Percentiles rank a stretch among this genome's conserved stretches.
Evolutionary conservation across 345 rosid species (phyloP).

Genomic region (Camelina neglecta): DNA sequence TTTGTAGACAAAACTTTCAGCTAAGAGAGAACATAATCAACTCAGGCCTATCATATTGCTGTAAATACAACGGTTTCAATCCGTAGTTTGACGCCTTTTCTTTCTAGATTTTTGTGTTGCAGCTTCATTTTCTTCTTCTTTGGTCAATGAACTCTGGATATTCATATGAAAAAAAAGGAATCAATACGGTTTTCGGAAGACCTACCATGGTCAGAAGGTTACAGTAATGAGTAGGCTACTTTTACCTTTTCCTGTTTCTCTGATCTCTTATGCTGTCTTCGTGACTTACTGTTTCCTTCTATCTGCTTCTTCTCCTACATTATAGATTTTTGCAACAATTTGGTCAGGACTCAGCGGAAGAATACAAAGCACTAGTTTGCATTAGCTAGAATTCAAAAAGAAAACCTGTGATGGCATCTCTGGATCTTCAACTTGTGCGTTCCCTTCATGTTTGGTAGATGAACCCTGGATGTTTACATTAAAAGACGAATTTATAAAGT

Average conservation of each 20-base stretch:
- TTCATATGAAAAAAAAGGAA: not conserved
- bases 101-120: constrained; percentile 23
- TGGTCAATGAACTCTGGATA: constrained; percentile 32
- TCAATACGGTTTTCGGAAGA: constrained; percentile 14
- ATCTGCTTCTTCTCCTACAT: constrained; percentile 37
- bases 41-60: too few species aligned
- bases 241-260: constrained; percentile 41
- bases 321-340: not conserved
- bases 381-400: not conserved
- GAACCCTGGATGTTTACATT: constrained; percentile 15
- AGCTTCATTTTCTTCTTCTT: constrained; percentile 10
- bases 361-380: constrained; percentile 13
- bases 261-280: constrained; percentile 27
- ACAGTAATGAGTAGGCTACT: constrained; percentile 3
- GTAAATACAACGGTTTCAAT: constrained; percentile 7
- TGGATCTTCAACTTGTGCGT: not conserved
- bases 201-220: constrained; percentile 30
- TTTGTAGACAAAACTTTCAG: too few species aligned
- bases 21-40: too few species aligned
- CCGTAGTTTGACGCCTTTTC: constrained; percentile 40
- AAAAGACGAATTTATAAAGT: constrained; percentile 9
- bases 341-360: constrained; percentile 20
- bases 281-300: constrained; percentile 32
- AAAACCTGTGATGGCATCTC: constrained; percentile 36
- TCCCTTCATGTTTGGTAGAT: constrained; percentile 18